Base-by-base conservation (phyloP, 345 rosid genomes). In the Salix caprea region DNA sequence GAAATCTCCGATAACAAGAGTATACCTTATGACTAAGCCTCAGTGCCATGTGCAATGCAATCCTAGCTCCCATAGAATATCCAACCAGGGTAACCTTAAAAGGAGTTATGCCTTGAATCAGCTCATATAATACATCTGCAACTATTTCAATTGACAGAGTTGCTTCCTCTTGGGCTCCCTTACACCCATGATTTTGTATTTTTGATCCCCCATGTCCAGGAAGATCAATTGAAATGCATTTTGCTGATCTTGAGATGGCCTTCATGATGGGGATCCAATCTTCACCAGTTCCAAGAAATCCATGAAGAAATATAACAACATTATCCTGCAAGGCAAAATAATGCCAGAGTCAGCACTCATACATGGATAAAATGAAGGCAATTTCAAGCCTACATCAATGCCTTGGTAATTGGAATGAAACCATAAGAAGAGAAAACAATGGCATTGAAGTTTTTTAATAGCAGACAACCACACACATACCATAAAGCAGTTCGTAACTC, bases 61-160 rank as follows among this genome's bases (percentile, higher is more conserved):
- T 90, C 85, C 97, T 88, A 77, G 92, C 97, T 76, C 99, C 97
- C 99, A 92, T 89, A 21, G 97, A 95, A 78, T 95, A 95, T 67
- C 96, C 97, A 78, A 90, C 92, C 52, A 95, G 65, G 44, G 86
- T 85, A n/a, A 90, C 82, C 78, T 88, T 88, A 70, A 82, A 82
- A 26, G 92, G 88, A 76, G 89, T 85, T 73, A 91, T 75, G 26
- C 77, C 85, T 74, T 85, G 84, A 66, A 90, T 84, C 82, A 90
- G 65, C 77, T 82, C 81, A 71, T 50, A 76, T 61, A 95, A 37
- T 76, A 82, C 40, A 65, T 85, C 71, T 6, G 90, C 87, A 78
- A 89, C 82, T 50, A 76, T 72, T 77, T 90, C 91, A 73, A 95
- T 84, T 8, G 97, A 91, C 78, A 90, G 83, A 67, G 78, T 79